Percentiles rank a stretch among this genome's conserved stretches.
Conservation (phyloP, 2,329 filamentous ascomycete species). For the Aspergillus unguis region DNA sequence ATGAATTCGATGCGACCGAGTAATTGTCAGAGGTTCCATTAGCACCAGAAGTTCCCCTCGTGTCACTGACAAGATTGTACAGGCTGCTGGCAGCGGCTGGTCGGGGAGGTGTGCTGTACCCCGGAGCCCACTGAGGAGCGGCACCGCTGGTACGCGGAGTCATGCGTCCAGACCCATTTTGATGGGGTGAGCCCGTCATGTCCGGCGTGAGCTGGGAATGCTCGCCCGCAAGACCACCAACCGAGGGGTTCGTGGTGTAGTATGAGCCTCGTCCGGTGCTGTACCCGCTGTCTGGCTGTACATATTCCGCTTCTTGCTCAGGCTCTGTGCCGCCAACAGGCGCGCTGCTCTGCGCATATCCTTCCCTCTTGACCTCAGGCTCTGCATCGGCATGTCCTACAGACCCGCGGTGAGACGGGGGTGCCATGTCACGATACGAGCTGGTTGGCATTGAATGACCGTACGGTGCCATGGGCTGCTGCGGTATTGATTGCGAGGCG, state of each 20-base stretch:
- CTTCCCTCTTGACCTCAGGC: slow-evolving; percentile 66
- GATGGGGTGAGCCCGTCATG: slow-evolving; percentile 79
- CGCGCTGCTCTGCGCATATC: slow-evolving; percentile 58
- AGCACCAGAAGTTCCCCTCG: slow-evolving; percentile 56
- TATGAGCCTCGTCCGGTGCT: slow-evolving; percentile 70
- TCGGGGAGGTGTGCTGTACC: slow-evolving; percentile 78
- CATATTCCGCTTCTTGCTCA: slow-evolving; percentile 73
- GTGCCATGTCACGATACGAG: slow-evolving; percentile 78
- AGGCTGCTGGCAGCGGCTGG: slow-evolving; percentile 69
- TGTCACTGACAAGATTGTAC: slow-evolving; percentile 85
- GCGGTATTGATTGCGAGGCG: slow-evolving; percentile 56
- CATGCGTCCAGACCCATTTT: slow-evolving; percentile 75
- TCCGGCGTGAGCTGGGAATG: slow-evolving; percentile 75
- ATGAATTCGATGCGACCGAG: slow-evolving; percentile 64
- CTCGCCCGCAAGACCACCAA: slow-evolving; percentile 66
- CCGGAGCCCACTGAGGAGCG: slow-evolving; percentile 70
- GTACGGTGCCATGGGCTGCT: slow-evolving; percentile 69
- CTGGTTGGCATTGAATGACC: slow-evolving; percentile 50
- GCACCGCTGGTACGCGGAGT: slow-evolving; percentile 77
- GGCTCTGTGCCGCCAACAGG: slow-evolving; percentile 58
- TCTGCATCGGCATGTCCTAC: slow-evolving; percentile 60
- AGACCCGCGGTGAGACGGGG: slow-evolving; percentile 63
- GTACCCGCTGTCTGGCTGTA: slow-evolving; percentile 73
- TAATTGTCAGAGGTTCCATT: slow-evolving; percentile 72
- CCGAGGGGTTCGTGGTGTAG: slow-evolving; percentile 65